Evolutionary conservation across 495 filamentous ascomycete genomes (phyloP), one percentile per base, ranked within the genome.

Genomic region (Talaromyces borbonicus): DNA sequence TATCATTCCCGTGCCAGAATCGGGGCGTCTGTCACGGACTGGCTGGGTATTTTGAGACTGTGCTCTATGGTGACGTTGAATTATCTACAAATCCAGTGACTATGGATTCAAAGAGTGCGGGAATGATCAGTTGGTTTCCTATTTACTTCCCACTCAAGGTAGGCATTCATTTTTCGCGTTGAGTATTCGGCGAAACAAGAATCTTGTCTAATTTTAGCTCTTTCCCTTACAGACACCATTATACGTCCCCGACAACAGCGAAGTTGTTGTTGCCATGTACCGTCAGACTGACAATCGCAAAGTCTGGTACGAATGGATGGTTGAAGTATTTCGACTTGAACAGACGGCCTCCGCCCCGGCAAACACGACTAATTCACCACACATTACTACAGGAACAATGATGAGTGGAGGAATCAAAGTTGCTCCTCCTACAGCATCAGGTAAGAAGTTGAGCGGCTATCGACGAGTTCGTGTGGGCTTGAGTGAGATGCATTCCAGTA

Each of bases 91-190:
- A 93, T 61, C 92, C 93, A 5, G 85, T 93, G 44, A 89, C 81
- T 31, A 96, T 96, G 69, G 85, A 89, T 39, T 71, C 69, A 41
- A 96, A 97, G 75, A 95, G 88, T 65, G 80, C 83, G 53, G 84
- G 87, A 52, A 97, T 97, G 92, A 92, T 95, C 47, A 90, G 85
- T 54, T 99, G 92, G 92, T 99, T 99, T 62, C 92, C 92, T 7
- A 96, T 97, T 9, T 96, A 85, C 68, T 99, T 99, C 55, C 92
- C 92, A 5, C 60, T 99, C 8, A 95, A 95, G 81, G 90, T 93
- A 50, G 68, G 8, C 18, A n/a, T n/a, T n/a, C n/a, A n/a, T 20
- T 8, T 22, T 15, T 19, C 18, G 3, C 19, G 22, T 11, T 29
- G 26, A 6, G 5, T 6, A 20, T 9, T 20, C 25, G 11, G 30